Base-by-base conservation (phyloP, 257 asterid genomes). In the Jacaranda copaia region DNA sequence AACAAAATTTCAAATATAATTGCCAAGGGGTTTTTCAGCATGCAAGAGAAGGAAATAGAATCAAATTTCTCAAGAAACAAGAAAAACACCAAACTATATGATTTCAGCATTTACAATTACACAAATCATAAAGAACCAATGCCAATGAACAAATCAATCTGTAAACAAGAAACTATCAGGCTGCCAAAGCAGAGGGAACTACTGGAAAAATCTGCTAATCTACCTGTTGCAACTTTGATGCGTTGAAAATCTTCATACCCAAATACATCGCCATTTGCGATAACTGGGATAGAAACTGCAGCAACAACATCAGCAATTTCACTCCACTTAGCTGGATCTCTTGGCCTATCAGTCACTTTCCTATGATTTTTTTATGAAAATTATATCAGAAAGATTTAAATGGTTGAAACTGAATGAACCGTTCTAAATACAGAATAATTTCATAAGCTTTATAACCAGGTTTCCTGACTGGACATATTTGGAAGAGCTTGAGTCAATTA, bases 301-400 rank as follows among this genome's bases (percentile, higher is more conserved):
- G 95, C 87, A 20, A 89, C 98, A 63, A 94, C 97, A 72, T 92
- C 96, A 52, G 97, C 96, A 76, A 94, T 92, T 77, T 91, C 98
- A 82, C 74, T 63, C 99, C 98, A 94, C 84, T 92, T 90, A 32
- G 99, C 98, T 52, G 96, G 98, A 87, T 94, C 99, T 84, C 97
- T 91, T 70, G 99, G 99, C 86, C 99, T 92, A 72, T 94, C 99
- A 25, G 93, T 89, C 51, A 94, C 96, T 87, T 84, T 88, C 90
- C 99, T 94, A 45, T 9, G 61, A 68, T 81, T 80, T 75, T 66
- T 46, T 81, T 10, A 39, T 12, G 62, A 45, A 59, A 76, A 72
- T 5, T 12, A 18, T 16, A 48, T 20, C 35, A 66, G 38, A 72
- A 77, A 25, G 8, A 53, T 40, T 3, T 25, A 38, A 25, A 40